phyloP scores from a whole-genome alignment of 768 basidiomycete genomes.

The Lenzites betulinus region DNA sequence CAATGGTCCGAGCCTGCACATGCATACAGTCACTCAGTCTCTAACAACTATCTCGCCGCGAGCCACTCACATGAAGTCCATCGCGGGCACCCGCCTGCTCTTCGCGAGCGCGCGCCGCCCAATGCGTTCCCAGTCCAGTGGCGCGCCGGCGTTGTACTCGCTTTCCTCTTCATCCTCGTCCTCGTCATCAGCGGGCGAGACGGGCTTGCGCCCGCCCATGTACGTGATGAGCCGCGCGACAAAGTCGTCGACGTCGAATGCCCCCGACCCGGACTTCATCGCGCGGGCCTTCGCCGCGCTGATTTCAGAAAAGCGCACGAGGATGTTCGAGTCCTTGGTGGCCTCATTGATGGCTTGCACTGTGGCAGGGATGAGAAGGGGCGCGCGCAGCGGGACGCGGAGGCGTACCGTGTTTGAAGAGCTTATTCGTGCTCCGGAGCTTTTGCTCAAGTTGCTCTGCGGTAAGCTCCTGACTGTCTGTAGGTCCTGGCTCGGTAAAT shows the following conservation, averaged over 20 bases:
- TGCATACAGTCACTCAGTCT: constrained; percentile 2
- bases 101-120: constrained; percentile 83
- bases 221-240: constrained; percentile 70
- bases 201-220: constrained; percentile 68
- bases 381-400: neutral
- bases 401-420: constrained; percentile 63
- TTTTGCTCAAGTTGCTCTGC: constrained; percentile 57
- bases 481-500: neutral
- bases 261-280: constrained; percentile 84
- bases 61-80: constrained; percentile 82
- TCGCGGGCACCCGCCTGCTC: constrained; percentile 74
- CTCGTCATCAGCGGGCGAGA: constrained; percentile 41
- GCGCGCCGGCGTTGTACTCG: constrained; percentile 38
- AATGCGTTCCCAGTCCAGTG: constrained; percentile 82
- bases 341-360: constrained; percentile 87
- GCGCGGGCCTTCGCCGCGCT: constrained; percentile 87
- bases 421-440: constrained; percentile 56
- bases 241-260: constrained; percentile 93
- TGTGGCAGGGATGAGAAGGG: constrained; percentile 28
- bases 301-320: constrained; percentile 75
- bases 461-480: constrained; percentile 46
- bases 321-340: constrained; percentile 82
- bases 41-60: neutral
- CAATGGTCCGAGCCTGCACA: constrained; percentile 84
- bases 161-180: constrained; percentile 56